Evolutionary conservation across 306 rosid species (phyloP).

Genomic region (Styphnolobium japonicum): DNA sequence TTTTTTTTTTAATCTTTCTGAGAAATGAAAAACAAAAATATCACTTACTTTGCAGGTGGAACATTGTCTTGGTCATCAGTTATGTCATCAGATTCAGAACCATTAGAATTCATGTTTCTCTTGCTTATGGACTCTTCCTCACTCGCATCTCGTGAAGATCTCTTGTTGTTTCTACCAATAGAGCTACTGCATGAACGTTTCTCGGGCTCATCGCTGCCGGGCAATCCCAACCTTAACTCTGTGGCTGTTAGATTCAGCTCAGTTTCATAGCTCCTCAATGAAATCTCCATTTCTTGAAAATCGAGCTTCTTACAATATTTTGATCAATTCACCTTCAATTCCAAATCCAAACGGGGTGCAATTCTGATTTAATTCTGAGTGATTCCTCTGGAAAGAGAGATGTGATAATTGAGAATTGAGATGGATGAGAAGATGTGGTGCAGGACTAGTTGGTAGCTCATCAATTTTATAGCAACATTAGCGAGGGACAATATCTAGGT

Average conservation of each 20-base stretch:
- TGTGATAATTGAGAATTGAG: conserved; percentile 7
- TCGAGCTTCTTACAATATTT: too few species aligned
- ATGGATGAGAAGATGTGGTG: conserved; percentile 23
- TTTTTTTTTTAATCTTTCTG: too few species aligned
- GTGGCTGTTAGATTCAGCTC: conserved; percentile 40
- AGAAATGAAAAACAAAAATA: neutral
- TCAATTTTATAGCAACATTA: conserved; percentile 41
- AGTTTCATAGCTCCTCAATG: conserved; percentile 8
- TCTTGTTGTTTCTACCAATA: conserved; percentile 35
- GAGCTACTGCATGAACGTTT: conserved; percentile 8
- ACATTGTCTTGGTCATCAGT: neutral
- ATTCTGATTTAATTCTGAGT: neutral
- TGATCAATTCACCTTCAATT: neutral
- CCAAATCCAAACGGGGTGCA: neutral
- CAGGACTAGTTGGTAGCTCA: neutral
- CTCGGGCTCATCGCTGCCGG: conserved; percentile 38
- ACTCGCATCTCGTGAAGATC: conserved; percentile 31
- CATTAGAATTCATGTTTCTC: neutral
- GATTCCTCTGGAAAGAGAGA: neutral
- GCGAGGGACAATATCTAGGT: conserved; percentile 40
- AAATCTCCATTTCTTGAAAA: conserved; percentile 32
- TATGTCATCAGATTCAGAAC: neutral
- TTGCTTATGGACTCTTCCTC: conserved; percentile 28
- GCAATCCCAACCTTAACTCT: conserved; percentile 61
- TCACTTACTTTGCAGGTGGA: conserved; percentile 49